phyloP scores from a whole-genome alignment of 208 protist genomes.

The Kentomonas sorsogonicus region DNA sequence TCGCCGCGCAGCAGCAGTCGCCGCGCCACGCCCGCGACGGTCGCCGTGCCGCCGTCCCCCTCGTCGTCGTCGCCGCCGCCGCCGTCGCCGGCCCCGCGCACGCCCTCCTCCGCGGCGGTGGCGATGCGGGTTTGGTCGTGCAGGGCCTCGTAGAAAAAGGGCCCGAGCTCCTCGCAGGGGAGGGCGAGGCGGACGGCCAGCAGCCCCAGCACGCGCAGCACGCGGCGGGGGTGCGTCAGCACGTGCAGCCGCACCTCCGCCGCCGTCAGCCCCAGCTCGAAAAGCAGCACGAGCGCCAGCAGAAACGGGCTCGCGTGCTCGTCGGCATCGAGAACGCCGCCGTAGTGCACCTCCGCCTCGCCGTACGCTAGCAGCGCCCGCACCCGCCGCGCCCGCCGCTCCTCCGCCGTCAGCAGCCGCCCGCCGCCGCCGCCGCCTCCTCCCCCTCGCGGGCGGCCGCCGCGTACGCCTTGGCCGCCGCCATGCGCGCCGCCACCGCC shows the following conservation, averaged over 20 bases:
- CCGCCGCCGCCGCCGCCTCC: background rate
- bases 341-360: slow-evolving; percentile 64
- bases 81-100: too few species aligned
- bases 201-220: slow-evolving; percentile 62
- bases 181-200: slow-evolving; percentile 66
- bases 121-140: slow-evolving; percentile 69
- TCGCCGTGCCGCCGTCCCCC: slow-evolving; percentile 40
- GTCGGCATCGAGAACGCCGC: slow-evolving; percentile 59
- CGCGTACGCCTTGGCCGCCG: slow-evolving; percentile 18
- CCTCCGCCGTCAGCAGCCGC: slow-evolving; percentile 34
- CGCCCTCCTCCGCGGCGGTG: slow-evolving; percentile 30
- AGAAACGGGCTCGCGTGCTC: slow-evolving; percentile 75
- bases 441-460: slow-evolving; percentile 7
- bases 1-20: slow-evolving; percentile 62
- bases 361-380: slow-evolving; percentile 59
- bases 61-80: slow-evolving; percentile 19
- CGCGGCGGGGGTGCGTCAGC: slow-evolving; percentile 58
- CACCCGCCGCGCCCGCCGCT: slow-evolving; percentile 45
- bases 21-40: slow-evolving; percentile 45
- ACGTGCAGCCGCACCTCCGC: slow-evolving; percentile 54
- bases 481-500: slow-evolving; percentile 13
- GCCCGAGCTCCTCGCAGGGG: slow-evolving; percentile 61
- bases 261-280: slow-evolving; percentile 31
- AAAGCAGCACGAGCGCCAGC: slow-evolving; percentile 51
- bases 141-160: slow-evolving; percentile 54